These are phyloP conservation scores for Alternaria alternata DNA, from an alignment of 2,329 filamentous ascomycete species.

Conservation along the genomic window DNA sequence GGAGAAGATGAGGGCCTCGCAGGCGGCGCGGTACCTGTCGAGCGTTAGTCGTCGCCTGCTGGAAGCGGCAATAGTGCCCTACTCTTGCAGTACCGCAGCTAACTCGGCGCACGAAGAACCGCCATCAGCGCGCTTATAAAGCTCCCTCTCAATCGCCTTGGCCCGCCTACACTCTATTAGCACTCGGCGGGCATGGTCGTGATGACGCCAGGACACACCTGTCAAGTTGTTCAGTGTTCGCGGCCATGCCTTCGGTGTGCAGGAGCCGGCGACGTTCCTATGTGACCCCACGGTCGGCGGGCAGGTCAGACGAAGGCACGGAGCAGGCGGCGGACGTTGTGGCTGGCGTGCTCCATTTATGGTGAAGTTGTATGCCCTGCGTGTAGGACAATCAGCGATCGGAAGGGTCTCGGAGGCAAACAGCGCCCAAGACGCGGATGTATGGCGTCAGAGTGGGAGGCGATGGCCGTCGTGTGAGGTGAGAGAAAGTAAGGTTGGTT, in stretches of 20 bases:
- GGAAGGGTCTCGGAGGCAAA: constrained; percentile 31
- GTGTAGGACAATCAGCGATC: constrained; percentile 44
- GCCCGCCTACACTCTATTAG: constrained; percentile 51
- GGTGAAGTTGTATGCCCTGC: constrained; percentile 44
- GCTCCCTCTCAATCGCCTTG: constrained; percentile 58
- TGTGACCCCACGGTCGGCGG: constrained; percentile 62
- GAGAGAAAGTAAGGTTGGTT: constrained; percentile 20
- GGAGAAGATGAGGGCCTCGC: constrained; percentile 74
- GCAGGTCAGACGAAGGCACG: constrained; percentile 66
- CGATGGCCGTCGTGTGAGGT: constrained; percentile 20
- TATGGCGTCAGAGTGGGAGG: constrained; percentile 22
- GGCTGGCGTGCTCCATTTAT: constrained; percentile 68
- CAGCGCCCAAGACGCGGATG: constrained; percentile 36
- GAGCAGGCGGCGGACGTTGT: constrained; percentile 56
- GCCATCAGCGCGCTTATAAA: constrained; percentile 60
- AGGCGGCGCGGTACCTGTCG: constrained; percentile 72
- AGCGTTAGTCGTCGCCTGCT: constrained; percentile 25
- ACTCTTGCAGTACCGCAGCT: constrained; percentile 53
- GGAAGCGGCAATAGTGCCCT: constrained; percentile 21
- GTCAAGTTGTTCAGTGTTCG: constrained; percentile 60
- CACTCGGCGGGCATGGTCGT: constrained; percentile 4
- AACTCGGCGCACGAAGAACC: constrained; percentile 61
- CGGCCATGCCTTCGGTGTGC: constrained; percentile 53
- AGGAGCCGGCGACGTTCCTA: constrained; percentile 41
- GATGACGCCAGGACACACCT: constrained; percentile 52